Conservation (phyloP, 2,329 filamentous ascomycete species). For the Exophiala viscosa region DNA sequence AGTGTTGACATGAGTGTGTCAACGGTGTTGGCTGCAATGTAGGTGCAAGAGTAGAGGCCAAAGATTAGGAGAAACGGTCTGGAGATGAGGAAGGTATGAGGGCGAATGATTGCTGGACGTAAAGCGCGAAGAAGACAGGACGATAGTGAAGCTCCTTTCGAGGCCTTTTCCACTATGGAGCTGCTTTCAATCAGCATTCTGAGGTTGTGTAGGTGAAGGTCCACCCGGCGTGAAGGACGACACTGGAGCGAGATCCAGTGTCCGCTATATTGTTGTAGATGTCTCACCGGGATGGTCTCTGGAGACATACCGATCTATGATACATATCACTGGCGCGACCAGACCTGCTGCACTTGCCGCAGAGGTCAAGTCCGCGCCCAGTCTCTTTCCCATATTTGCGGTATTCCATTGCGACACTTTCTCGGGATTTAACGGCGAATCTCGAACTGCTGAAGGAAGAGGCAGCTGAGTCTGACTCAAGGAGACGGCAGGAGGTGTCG, state of each 20-base stretch:
- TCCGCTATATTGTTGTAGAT: not conserved
- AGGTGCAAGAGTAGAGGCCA: conserved; percentile 78
- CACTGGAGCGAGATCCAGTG: too few species aligned
- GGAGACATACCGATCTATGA: conserved; percentile 73
- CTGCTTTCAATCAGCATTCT: conserved; percentile 28
- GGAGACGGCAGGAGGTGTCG: not conserved
- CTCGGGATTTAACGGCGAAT: conserved; percentile 7
- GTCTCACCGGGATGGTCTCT: not conserved
- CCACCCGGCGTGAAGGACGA: too few species aligned
- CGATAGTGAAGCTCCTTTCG: conserved; percentile 38
- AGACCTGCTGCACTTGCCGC: conserved; percentile 69
- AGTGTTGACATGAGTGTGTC: conserved; percentile 73
- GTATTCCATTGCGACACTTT: conserved; percentile 63
- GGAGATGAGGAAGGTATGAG: conserved; percentile 43
- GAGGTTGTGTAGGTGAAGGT: not conserved
- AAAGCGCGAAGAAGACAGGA: conserved; percentile 41
- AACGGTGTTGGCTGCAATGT: conserved; percentile 80
- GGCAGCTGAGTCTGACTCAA: conserved; percentile 3
- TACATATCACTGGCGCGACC: conserved; percentile 78
- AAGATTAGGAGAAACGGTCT: conserved; percentile 50
- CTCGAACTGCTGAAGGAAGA: conserved; percentile 4
- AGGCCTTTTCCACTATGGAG: conserved; percentile 50
- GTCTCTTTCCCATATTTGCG: conserved; percentile 61
- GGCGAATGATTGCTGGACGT: conserved; percentile 38
- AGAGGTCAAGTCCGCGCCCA: conserved; percentile 65